phyloP scores from a whole-genome alignment of 2,329 filamentous ascomycete genomes.

The Phialophora verrucosa region DNA sequence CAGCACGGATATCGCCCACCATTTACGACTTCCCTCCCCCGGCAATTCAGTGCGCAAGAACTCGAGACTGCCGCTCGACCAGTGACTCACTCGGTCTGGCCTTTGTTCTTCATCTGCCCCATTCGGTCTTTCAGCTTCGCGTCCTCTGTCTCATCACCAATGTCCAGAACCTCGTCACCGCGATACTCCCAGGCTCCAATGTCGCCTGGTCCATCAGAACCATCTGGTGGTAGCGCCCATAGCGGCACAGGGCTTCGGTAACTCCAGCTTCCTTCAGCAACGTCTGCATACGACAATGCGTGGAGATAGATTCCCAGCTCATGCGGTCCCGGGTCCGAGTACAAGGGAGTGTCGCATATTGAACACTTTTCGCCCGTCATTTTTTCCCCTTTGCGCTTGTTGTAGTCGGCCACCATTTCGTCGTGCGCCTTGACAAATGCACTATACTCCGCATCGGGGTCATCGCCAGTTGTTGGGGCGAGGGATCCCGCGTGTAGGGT shows the following conservation, averaged over 20 bases:
- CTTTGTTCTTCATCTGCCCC: conserved; percentile 35
- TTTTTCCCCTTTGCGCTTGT: conserved; percentile 89
- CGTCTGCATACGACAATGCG: conserved; percentile 85
- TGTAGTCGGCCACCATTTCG: conserved; percentile 87
- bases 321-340: conserved; percentile 87
- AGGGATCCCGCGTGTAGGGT: conserved; percentile 45
- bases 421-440: conserved; percentile 56
- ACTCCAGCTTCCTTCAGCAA: conserved; percentile 75
- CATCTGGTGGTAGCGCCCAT: conserved; percentile 84
- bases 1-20: neutral
- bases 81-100: neutral
- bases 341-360: conserved; percentile 83
- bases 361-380: conserved; percentile 85
- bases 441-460: conserved; percentile 35
- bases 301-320: conserved; percentile 94
- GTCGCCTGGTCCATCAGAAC: conserved; percentile 72
- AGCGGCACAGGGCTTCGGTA: conserved; percentile 82
- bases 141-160: conserved; percentile 45
- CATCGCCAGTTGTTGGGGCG: conserved; percentile 11
- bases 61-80: neutral
- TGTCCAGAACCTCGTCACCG: conserved; percentile 44
- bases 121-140: conserved; percentile 36
- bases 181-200: conserved; percentile 57
- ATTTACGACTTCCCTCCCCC: neutral
- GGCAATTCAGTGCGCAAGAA: neutral